Conservation (phyloP, 2,329 filamentous ascomycete species). For the Periconia digitata region DNA sequence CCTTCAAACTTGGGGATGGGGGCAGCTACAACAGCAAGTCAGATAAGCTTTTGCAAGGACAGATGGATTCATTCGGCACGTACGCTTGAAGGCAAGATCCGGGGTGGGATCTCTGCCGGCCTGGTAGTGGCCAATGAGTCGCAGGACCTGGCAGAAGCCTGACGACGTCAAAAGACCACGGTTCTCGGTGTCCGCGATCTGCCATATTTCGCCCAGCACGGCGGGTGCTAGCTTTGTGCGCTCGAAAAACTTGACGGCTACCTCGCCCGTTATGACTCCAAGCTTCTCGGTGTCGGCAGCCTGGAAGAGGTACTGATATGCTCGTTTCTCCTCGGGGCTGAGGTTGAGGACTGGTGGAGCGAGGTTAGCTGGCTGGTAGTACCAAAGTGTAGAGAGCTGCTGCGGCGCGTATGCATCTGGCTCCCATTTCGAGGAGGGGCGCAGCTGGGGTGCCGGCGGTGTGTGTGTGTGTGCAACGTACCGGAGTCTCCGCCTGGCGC, state of each 20-base stretch:
- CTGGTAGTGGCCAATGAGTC: conserved; percentile 95
- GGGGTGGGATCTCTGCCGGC: conserved; percentile 77
- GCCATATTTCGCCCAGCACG: conserved; percentile 95
- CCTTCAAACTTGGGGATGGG: conserved; percentile 94
- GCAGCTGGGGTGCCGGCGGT: too few relatives aligned
- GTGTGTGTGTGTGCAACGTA: background rate
- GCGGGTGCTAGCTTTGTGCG: conserved; percentile 87
- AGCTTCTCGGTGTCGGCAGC: conserved; percentile 89
- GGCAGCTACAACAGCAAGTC: conserved; percentile 55
- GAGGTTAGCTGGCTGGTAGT: background rate
- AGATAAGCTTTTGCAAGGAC: conserved; percentile 3
- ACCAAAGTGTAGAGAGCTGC: background rate
- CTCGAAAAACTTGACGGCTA: conserved; percentile 97
- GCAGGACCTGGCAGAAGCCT: conserved; percentile 88
- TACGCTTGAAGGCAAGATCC: conserved; percentile 79
- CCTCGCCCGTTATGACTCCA: conserved; percentile 91
- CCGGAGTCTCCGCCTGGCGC: background rate
- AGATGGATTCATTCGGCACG: conserved; percentile 20
- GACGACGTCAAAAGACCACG: conserved; percentile 88
- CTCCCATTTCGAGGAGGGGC: too few relatives aligned
- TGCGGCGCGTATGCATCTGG: too few relatives aligned
- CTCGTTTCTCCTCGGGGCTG: conserved; percentile 86
- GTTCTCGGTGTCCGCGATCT: conserved; percentile 97
- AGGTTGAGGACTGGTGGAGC: conserved; percentile 70
- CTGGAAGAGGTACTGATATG: conserved; percentile 90